Evolutionary conservation across 306 rosid genomes (phyloP).

Genomic region (Vachellia collinsii): DNA sequence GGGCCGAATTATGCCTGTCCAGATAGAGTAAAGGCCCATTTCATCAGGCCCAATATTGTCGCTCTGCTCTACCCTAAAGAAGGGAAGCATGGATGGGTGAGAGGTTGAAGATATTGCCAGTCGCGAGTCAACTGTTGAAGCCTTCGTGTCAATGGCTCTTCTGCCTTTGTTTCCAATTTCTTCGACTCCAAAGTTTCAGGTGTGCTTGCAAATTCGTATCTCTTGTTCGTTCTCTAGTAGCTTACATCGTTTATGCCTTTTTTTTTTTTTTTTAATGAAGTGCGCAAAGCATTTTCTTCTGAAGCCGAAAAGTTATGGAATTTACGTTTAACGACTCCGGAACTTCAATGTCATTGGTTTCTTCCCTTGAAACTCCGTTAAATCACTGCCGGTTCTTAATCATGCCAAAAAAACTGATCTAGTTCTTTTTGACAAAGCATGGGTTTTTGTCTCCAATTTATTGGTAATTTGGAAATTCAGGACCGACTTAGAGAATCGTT

Average conservation of each 20-base stretch:
- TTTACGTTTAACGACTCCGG: background rate
- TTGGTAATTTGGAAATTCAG: background rate
- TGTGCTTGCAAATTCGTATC: constrained; percentile 14
- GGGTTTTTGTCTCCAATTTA: background rate
- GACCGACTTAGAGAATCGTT: background rate
- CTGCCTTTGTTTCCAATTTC: constrained; percentile 50
- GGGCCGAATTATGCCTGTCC: background rate
- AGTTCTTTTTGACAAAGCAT: background rate
- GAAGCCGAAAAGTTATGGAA: background rate
- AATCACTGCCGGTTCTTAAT: background rate
- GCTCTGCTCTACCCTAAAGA: background rate
- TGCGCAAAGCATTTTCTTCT: background rate
- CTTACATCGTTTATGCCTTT: background rate
- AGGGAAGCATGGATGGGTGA: background rate
- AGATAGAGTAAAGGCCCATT: background rate
- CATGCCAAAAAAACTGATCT: no score
- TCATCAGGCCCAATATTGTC: background rate
- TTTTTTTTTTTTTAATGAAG: background rate
- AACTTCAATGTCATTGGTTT: background rate
- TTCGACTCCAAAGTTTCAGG: constrained; percentile 42
- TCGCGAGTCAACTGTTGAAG: background rate
- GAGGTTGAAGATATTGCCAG: background rate
- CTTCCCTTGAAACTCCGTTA: background rate
- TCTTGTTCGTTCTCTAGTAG: background rate
- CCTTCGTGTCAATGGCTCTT: constrained; percentile 36